Conservation (phyloP, 2,329 filamentous ascomycete species). For the Aspergillus caelatus region DNA sequence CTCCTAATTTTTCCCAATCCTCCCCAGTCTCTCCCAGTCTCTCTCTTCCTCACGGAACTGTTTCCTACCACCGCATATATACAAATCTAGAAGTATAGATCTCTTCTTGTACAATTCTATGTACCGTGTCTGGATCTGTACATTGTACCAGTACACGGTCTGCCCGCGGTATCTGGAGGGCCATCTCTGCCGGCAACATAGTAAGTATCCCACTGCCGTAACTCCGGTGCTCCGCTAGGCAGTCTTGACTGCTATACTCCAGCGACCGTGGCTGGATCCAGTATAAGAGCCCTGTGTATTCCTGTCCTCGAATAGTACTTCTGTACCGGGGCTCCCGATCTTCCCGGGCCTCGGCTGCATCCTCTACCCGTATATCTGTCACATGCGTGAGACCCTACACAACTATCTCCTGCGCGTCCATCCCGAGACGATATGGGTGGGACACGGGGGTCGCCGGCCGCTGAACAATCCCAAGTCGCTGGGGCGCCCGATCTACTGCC, state of each 20-base stretch:
- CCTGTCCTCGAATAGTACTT: not conserved
- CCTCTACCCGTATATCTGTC: not conserved
- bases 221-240: not conserved
- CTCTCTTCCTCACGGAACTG: too few relatives aligned
- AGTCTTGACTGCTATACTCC: not conserved
- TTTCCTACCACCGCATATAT: too few relatives aligned
- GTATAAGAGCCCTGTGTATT: not conserved
- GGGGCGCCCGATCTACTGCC: not conserved
- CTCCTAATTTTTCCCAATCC: too few relatives aligned
- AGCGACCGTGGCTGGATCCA: constrained; percentile 4
- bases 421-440: not conserved
- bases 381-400: not conserved
- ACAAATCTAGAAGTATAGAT: too few relatives aligned
- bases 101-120: too few relatives aligned
- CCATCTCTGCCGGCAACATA: not conserved
- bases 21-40: too few relatives aligned
- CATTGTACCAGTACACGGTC: too few relatives aligned
- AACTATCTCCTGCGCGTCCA: not conserved
- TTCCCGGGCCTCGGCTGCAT: not conserved
- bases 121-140: too few relatives aligned
- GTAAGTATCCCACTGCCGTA: not conserved
- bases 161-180: constrained; percentile 11
- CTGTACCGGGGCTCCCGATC: not conserved
- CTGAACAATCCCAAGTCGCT: not conserved
- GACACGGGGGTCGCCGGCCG: not conserved